These are phyloP conservation scores for Excoecaria cochinchinensis DNA, from an alignment of 345 rosid species.

Conservation along the genomic window DNA sequence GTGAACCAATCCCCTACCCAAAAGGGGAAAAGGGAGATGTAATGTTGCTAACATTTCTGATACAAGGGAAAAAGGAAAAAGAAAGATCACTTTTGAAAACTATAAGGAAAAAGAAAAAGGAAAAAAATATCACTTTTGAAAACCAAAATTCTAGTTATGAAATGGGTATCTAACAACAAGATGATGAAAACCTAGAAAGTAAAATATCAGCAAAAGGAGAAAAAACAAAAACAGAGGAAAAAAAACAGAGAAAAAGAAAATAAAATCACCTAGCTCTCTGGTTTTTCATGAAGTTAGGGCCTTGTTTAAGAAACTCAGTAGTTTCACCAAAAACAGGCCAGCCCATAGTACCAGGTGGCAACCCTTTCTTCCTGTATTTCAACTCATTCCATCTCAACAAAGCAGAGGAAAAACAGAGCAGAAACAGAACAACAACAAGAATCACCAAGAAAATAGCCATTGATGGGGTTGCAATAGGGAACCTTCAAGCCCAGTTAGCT, in stretches of 20 bases:
- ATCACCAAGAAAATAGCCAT: conserved; percentile 67
- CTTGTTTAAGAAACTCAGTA: conserved; percentile 67
- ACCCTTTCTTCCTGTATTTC: conserved; percentile 50
- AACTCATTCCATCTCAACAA: conserved; percentile 71
- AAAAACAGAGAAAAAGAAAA: conserved; percentile 5
- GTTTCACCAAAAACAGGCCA: conserved; percentile 91
- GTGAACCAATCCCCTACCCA: conserved; percentile 17
- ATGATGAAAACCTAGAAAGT: conserved; percentile 1
- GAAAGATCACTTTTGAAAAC: conserved; percentile 8
- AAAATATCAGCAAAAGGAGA: background rate
- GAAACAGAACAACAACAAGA: conserved; percentile 21
- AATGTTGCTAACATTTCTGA: background rate
- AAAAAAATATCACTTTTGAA: conserved; percentile 8
- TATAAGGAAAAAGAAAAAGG: background rate
- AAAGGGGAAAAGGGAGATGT: conserved; percentile 8
- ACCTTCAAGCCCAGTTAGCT: conserved; percentile 11
- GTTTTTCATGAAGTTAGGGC: conserved; percentile 76
- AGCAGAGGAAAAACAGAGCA: conserved; percentile 51
- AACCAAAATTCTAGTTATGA: conserved; percentile 8
- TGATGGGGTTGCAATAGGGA: conserved; percentile 21
- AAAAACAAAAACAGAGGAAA: conserved; percentile 2
- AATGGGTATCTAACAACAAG: conserved; percentile 6
- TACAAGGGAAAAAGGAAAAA: background rate
- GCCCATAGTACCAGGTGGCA: conserved; percentile 95
- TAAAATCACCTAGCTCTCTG: conserved; percentile 55